These are phyloP conservation scores for Chlorella vulgaris DNA, from an alignment of 139 green algal species.

Conservation along the genomic window DNA sequence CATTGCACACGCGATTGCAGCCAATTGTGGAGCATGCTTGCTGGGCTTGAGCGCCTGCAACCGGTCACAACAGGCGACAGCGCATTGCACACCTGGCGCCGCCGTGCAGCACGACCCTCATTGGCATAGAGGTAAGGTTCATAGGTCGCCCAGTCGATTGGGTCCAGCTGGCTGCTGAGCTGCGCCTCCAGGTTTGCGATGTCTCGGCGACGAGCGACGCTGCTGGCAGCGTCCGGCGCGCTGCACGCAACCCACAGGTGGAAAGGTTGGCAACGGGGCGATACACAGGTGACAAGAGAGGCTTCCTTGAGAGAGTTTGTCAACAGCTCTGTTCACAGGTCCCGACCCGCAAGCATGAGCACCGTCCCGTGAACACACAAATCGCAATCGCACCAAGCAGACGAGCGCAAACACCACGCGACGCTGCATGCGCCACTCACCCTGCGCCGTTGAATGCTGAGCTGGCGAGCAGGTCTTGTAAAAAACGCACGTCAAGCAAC, in stretches of 20 bases:
- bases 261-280: background rate
- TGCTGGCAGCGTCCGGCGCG: constrained; percentile 13
- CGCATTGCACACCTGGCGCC: constrained; percentile 29
- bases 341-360: too few relatives aligned
- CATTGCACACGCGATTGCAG: background rate
- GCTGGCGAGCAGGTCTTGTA: constrained; percentile 69
- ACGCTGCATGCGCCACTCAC: background rate
- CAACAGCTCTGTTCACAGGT: too few relatives aligned
- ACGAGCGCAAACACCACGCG: too few relatives aligned
- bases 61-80: too few relatives aligned
- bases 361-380: too few relatives aligned
- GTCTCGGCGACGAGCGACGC: constrained; percentile 42
- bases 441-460: background rate
- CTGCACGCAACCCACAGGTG: background rate
- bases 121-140: constrained; percentile 90
- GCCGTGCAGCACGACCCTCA: constrained; percentile 61
- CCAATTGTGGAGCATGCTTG: too few relatives aligned
- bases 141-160: constrained; percentile 99
- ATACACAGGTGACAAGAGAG: too few relatives aligned
- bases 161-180: constrained; percentile 81
- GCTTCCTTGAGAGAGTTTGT: too few relatives aligned
- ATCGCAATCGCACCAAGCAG: too few relatives aligned
- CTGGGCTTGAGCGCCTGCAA: too few relatives aligned
- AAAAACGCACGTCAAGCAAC: constrained; percentile 85
- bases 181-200: constrained; percentile 48